These are phyloP conservation scores for Wallacemonas sp. DNA, from an alignment of 208 protist genomes.

Conservation along the genomic window DNA sequence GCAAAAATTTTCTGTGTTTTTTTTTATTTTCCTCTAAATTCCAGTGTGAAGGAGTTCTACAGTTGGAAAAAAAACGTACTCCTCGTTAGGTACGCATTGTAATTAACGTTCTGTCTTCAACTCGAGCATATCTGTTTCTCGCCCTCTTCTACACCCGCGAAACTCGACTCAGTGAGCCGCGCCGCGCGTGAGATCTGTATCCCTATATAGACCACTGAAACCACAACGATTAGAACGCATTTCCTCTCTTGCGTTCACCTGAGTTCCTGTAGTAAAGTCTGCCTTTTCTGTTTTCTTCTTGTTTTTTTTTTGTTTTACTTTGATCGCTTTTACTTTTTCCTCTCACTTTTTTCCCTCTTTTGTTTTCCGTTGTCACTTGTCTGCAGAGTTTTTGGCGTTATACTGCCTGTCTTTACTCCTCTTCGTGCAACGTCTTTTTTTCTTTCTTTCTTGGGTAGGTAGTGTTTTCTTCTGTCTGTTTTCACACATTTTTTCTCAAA, in stretches of 20 bases:
- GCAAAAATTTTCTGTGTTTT: conserved; percentile 3
- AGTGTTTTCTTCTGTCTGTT: neutral
- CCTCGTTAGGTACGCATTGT: too few species aligned
- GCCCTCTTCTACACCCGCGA: too few species aligned
- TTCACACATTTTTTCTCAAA: too few species aligned
- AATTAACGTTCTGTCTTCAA: too few species aligned
- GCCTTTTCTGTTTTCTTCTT: neutral
- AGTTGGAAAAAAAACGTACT: too few species aligned
- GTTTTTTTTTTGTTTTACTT: conserved; percentile 17
- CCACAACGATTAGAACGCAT: too few species aligned
- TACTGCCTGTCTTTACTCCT: neutral
- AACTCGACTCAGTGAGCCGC: too few species aligned
- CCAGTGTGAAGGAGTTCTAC: too few species aligned
- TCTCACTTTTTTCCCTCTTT: neutral
- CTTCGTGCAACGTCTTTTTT: neutral
- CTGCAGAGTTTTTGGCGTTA: conserved; percentile 4
- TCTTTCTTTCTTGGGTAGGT: neutral
- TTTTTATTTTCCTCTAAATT: neutral
- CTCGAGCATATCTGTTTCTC: too few species aligned
- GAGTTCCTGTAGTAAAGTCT: conserved; percentile 2
- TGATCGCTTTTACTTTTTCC: conserved; percentile 3
- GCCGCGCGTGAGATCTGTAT: too few species aligned
- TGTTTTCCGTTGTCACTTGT: neutral
- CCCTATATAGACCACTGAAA: too few species aligned
- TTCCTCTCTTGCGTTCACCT: too few species aligned